A percentile compares a stretch with the other conserved stretches of the same genome.
Evolutionary conservation across 73 alveolate genomes (phyloP).

Genomic region (Halteria grandinella): DNA sequence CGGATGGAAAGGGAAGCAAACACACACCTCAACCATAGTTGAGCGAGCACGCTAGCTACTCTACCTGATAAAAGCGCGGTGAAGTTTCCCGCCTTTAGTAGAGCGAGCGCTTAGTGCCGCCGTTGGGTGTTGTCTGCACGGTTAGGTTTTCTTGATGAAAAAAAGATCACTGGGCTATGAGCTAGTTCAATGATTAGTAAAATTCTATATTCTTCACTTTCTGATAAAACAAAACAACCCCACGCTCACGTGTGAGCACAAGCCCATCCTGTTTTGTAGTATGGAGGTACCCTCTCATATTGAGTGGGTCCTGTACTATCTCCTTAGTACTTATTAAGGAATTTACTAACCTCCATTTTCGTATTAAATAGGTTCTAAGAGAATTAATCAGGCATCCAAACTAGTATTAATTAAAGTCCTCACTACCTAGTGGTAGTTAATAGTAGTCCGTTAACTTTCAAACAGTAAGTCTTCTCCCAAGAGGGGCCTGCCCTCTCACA

Average conservation of each 20-base stretch:
- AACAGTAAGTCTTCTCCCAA: neutral
- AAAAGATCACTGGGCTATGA: conserved; percentile 60
- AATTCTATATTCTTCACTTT: conserved; percentile 44
- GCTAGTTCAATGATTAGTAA: conserved; percentile 40
- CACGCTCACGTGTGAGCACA: no score
- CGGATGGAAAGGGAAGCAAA: no score
- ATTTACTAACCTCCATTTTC: neutral
- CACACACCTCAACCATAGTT: no score
- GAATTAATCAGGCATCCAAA: neutral
- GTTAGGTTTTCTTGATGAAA: conserved; percentile 4
- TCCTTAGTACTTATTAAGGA: neutral
- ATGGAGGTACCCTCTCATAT: neutral
- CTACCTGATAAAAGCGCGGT: no score
- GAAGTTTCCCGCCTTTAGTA: neutral
- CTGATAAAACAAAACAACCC: no score
- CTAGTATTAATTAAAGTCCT: neutral
- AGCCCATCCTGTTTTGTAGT: neutral
- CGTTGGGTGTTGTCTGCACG: conserved; percentile 2
- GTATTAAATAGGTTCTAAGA: neutral
- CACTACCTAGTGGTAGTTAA: neutral
- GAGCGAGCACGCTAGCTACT: no score
- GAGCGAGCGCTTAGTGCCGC: neutral
- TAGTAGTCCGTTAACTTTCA: neutral
- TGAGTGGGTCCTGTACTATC: neutral
- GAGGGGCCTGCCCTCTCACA: neutral